Evolutionary conservation across 768 basidiomycete species (phyloP), one percentile per base, ranked within the genome.

Genomic region (Boletus reticulatus): DNA sequence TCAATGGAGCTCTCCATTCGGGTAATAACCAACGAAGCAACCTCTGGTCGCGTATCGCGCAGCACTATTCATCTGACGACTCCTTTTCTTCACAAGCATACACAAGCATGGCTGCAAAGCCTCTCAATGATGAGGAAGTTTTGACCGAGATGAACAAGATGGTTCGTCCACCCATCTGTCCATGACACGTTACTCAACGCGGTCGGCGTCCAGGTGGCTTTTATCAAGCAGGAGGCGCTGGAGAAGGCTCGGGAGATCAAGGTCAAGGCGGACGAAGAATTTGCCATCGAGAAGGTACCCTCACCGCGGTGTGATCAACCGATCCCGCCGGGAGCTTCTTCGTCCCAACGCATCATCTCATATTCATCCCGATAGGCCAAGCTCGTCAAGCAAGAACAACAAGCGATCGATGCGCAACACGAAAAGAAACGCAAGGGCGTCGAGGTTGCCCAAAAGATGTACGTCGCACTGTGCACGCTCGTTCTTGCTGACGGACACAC

Each of bases 121-220:
- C 93, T 24, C 76, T 96, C 55, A 94, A 94, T 68, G 96, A 98
- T 62, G 92, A 94, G 63, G 96, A 98, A 74, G 95, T 98, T 19
- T 79, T 94, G 66, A 89, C 77, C 67, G 96, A 98, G 80, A 93
- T 98, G 92, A 95, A 93, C 78, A 98, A 98, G 85, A 98, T 98
- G 96, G 96, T 94, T 53, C 51, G 80, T 71, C 34, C 17, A 41
- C 27, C 46, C 38, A 50, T 44, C 38, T 8, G 20, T 39, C 39
- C 16, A 32, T 47, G 29, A 56, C 48, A 29, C 19, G 37, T 42
- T 37, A 16, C 51, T 54, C 44, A 57, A 55, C 32, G 29, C 52
- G 7, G 32, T 36, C 34, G 13, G 43, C 31, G 16, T 59, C 32
- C 70, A 96, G 95, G 92, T 96, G 45, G 88, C 93, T 50, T 98